Evolutionary conservation across 345 rosid species (phyloP).

Genomic region (Eucalyptus curtisii): DNA sequence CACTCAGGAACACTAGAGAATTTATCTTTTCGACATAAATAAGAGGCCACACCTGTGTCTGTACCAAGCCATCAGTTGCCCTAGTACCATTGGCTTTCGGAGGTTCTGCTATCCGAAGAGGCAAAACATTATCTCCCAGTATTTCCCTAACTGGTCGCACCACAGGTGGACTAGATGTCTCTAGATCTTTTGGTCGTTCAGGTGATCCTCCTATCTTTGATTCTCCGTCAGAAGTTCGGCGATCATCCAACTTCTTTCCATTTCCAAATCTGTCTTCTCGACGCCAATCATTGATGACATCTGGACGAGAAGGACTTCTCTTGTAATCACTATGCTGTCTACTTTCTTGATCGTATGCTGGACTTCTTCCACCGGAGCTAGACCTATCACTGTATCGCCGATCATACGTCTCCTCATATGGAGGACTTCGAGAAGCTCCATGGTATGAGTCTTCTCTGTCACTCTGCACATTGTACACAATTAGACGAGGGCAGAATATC

Average conservation of each 20-base stretch:
- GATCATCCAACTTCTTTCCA: constrained; percentile 45
- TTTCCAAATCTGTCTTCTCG: constrained; percentile 87
- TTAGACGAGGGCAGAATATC: not conserved
- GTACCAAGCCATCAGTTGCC: constrained; percentile 29
- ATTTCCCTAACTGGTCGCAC: constrained; percentile 88
- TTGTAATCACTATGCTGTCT: constrained; percentile 34
- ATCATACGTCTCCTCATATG: constrained; percentile 59
- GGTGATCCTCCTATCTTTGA: constrained; percentile 57
- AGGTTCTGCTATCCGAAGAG: constrained; percentile 77
- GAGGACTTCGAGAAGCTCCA: constrained; percentile 85
- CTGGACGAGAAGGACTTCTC: constrained; percentile 71
- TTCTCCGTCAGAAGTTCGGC: constrained; percentile 39
- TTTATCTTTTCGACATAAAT: not conserved
- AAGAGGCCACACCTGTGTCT: constrained; percentile 44
- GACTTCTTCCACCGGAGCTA: constrained; percentile 81
- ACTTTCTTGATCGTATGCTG: constrained; percentile 55
- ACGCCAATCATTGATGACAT: constrained; percentile 80
- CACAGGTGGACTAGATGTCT: constrained; percentile 63
- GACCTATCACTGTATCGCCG: constrained; percentile 62
- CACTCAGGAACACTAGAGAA: not conserved
- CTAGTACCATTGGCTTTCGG: constrained; percentile 60
- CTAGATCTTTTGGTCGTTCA: constrained; percentile 50
- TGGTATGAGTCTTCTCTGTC: constrained; percentile 58
- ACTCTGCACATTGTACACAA: constrained; percentile 26
- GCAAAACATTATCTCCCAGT: constrained; percentile 75